These are phyloP conservation scores for Hippophae rhamnoides DNA, from an alignment of 306 rosid species.

Conservation along the genomic window DNA sequence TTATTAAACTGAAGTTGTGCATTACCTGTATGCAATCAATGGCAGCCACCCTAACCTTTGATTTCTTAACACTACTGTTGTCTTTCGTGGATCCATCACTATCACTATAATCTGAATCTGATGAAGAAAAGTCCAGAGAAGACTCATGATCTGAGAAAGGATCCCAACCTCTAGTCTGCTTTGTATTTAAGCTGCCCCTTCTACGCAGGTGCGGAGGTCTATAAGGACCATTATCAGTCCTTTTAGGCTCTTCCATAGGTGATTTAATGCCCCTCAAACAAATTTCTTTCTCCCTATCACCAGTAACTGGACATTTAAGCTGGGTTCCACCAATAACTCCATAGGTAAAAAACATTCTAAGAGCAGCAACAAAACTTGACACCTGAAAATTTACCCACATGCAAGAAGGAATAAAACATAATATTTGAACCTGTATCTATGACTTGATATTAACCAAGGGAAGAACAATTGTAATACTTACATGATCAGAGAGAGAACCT, in stretches of 20 bases:
- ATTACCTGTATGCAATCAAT: slow-evolving; percentile 75
- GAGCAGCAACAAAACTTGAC: slow-evolving; percentile 69
- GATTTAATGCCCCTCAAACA: slow-evolving; percentile 18
- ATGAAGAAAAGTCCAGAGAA: slow-evolving; percentile 51
- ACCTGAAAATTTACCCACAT: slow-evolving; percentile 37
- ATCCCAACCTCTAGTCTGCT: slow-evolving; percentile 33
- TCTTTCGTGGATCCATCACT: slow-evolving; percentile 63
- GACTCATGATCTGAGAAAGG: slow-evolving; percentile 43
- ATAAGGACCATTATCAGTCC: slow-evolving; percentile 35
- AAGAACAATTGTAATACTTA: slow-evolving; percentile 31
- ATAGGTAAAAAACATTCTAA: slow-evolving; percentile 60
- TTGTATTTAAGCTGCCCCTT: slow-evolving; percentile 39
- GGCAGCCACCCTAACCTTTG: slow-evolving; percentile 81
- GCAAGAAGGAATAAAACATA: slow-evolving; percentile 7
- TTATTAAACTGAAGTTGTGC: not conserved
- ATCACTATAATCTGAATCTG: slow-evolving; percentile 92
- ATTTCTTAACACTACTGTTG: slow-evolving; percentile 32
- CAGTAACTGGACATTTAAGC: slow-evolving; percentile 24
- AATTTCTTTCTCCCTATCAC: slow-evolving; percentile 32
- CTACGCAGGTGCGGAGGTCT: slow-evolving; percentile 94
- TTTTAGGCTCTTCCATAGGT: slow-evolving; percentile 40
- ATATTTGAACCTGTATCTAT: slow-evolving; percentile 4
- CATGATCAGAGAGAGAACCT: slow-evolving; percentile 74
- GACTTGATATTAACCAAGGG: slow-evolving; percentile 4
- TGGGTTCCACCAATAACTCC: slow-evolving; percentile 48